Percentiles rank a stretch among this genome's conserved stretches.
Conservation (phyloP, 345 rosid species). For the Clarkia xantiana region DNA sequence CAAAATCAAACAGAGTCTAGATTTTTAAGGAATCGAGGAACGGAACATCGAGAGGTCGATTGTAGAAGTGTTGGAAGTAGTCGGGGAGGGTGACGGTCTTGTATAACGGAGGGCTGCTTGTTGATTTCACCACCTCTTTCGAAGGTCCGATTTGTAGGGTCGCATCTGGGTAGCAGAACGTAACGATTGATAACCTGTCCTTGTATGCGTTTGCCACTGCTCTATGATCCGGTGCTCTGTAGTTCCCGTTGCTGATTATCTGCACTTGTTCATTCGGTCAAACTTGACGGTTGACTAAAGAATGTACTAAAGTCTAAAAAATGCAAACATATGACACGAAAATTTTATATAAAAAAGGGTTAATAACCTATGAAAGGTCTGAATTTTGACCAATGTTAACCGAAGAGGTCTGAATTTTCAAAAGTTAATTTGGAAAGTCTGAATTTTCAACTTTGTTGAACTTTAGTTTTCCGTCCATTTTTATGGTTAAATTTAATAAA, state of each 20-base stretch:
- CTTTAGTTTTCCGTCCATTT: too few relatives aligned
- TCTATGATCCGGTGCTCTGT: constrained; percentile 11
- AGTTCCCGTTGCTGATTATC: constrained; percentile 17
- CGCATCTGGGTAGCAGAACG: constrained; percentile 18
- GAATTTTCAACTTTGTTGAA: too few relatives aligned
- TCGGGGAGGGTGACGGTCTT: constrained; percentile 11
- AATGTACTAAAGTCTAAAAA: too few relatives aligned
- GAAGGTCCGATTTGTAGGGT: constrained; percentile 19
- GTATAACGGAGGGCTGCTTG: constrained; percentile 10
- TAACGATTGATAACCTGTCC: constrained; percentile 19
- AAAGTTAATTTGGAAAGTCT: too few relatives aligned
- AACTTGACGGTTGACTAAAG: too few relatives aligned
- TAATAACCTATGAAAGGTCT: too few relatives aligned
- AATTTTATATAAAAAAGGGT: too few relatives aligned
- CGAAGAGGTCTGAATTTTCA: too few relatives aligned
- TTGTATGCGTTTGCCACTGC: constrained; percentile 13
- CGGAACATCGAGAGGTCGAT: constrained; percentile 10
- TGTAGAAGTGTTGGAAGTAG: constrained; percentile 11
- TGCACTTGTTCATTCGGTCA: background rate
- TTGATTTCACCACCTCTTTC: constrained; percentile 7
- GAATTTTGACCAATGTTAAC: too few relatives aligned
- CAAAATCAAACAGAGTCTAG: background rate
- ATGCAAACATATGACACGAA: too few relatives aligned
- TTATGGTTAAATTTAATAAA: too few relatives aligned
- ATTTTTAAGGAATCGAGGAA: constrained; percentile 14